Conservation (phyloP, 164 flowering plant genomes). For the Umbilicus rupestris region DNA sequence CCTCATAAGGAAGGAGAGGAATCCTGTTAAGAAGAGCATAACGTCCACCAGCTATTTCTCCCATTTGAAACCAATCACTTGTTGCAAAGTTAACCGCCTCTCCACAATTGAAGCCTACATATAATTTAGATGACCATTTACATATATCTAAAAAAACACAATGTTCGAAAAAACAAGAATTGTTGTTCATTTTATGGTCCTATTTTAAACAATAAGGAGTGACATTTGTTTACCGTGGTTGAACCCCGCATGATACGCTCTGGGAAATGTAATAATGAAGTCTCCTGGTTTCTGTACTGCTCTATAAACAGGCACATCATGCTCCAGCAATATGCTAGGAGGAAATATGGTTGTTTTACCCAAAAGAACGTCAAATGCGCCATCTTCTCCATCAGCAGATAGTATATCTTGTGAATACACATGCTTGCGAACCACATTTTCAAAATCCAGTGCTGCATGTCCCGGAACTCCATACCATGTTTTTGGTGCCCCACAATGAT, state of each 20-base stretch:
- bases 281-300: slow-evolving; percentile 27
- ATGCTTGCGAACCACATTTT: slow-evolving; percentile 15
- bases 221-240: slow-evolving; percentile 15
- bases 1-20: slow-evolving; percentile 21
- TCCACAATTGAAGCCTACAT: slow-evolving; percentile 17
- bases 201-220: not conserved
- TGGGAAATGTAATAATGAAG: slow-evolving; percentile 25
- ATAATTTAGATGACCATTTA: not conserved
- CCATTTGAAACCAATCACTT: slow-evolving; percentile 24
- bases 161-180: not conserved
- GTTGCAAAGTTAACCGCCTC: slow-evolving; percentile 21
- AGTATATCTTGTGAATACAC: slow-evolving; percentile 13
- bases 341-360: slow-evolving; percentile 26
- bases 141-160: not conserved
- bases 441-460: slow-evolving; percentile 15
- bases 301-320: slow-evolving; percentile 21
- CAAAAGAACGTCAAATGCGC: slow-evolving; percentile 14
- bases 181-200: not conserved
- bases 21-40: slow-evolving; percentile 16
- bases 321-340: slow-evolving; percentile 16
- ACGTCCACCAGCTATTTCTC: slow-evolving; percentile 15
- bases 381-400: slow-evolving; percentile 9
- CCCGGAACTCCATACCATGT: slow-evolving; percentile 25
- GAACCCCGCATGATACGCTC: slow-evolving; percentile 30
- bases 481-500: slow-evolving; percentile 26